These are phyloP conservation scores for Aspergillus arachidicola DNA, from an alignment of 2,329 filamentous ascomycete species.

Conservation along the genomic window DNA sequence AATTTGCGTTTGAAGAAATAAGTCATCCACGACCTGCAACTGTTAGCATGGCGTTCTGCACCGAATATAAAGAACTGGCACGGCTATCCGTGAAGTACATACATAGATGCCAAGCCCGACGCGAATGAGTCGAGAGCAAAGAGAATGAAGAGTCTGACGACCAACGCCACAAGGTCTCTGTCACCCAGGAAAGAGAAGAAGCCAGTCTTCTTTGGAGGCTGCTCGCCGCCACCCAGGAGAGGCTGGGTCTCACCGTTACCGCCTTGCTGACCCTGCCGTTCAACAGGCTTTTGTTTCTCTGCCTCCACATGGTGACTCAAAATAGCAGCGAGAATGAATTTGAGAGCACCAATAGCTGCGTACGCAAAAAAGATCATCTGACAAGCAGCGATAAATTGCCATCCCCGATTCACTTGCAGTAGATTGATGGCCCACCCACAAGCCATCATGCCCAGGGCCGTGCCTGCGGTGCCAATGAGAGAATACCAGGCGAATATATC, in stretches of 20 bases:
- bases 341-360: slow-evolving; percentile 59
- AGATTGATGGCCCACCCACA: slow-evolving; percentile 63
- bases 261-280: slow-evolving; percentile 16
- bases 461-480: slow-evolving; percentile 58
- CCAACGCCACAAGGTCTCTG: slow-evolving; percentile 40
- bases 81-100: slow-evolving; percentile 31
- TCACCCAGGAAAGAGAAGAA: slow-evolving; percentile 61
- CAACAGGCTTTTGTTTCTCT: slow-evolving; percentile 24
- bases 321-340: slow-evolving; percentile 55
- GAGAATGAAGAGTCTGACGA: slow-evolving; percentile 62
- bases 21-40: slow-evolving; percentile 51
- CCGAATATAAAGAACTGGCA: slow-evolving; percentile 28
- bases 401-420: slow-evolving; percentile 48
- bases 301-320: slow-evolving; percentile 54
- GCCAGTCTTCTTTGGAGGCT: slow-evolving; percentile 30
- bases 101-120: slow-evolving; percentile 68
- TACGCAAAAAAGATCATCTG: slow-evolving; percentile 61
- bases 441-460: slow-evolving; percentile 61
- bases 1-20: slow-evolving; percentile 62
- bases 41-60: slow-evolving; percentile 20
- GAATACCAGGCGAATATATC: slow-evolving; percentile 70
- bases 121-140: slow-evolving; percentile 71
- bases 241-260: slow-evolving; percentile 41
- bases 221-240: slow-evolving; percentile 26
- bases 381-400: slow-evolving; percentile 54